Percentiles rank a stretch among this genome's conserved stretches.
phyloP scores from a whole-genome alignment of 129 eudicot species.

The Tagetes erecta region DNA sequence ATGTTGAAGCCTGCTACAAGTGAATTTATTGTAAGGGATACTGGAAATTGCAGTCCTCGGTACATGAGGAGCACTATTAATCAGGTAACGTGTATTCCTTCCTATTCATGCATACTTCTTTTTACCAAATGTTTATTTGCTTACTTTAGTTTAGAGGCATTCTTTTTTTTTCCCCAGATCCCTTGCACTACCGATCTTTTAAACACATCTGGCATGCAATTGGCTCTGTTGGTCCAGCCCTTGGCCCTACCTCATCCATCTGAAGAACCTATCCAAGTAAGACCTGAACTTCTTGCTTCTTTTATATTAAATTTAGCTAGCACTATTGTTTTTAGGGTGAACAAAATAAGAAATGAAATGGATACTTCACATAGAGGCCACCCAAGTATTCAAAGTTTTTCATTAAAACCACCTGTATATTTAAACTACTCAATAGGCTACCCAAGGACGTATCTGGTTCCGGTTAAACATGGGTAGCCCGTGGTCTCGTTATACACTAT shows the following conservation, averaged over 20 bases:
- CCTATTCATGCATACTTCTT: background rate
- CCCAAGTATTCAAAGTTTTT: background rate
- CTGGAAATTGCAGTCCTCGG: constrained; percentile 99
- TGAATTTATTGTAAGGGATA: constrained; percentile 81
- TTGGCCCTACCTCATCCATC: constrained; percentile 96
- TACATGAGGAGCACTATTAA: constrained; percentile 88
- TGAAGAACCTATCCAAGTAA: constrained; percentile 95
- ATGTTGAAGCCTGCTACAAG: constrained; percentile 84
- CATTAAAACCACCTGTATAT: background rate
- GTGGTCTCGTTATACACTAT: background rate
- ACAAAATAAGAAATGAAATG: background rate
- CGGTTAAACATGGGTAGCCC: background rate
- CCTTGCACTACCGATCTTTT: constrained; percentile 90
- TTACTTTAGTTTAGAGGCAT: constrained; percentile 14
- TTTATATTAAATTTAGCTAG: background rate
- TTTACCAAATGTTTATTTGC: background rate
- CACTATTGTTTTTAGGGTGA: background rate
- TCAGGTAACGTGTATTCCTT: constrained; percentile 48
- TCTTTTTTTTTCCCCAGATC: constrained; percentile 49
- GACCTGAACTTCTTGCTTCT: constrained; percentile 1
- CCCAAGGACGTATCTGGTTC: background rate
- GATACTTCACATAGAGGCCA: background rate
- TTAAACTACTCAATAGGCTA: background rate
- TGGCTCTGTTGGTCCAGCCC: constrained; percentile 95
- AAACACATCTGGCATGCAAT: constrained; percentile 94